Evolutionary conservation across 106 monocot species (phyloP), one percentile per base, ranked within the genome.

Genomic region (Phalaenopsis equestris): DNA sequence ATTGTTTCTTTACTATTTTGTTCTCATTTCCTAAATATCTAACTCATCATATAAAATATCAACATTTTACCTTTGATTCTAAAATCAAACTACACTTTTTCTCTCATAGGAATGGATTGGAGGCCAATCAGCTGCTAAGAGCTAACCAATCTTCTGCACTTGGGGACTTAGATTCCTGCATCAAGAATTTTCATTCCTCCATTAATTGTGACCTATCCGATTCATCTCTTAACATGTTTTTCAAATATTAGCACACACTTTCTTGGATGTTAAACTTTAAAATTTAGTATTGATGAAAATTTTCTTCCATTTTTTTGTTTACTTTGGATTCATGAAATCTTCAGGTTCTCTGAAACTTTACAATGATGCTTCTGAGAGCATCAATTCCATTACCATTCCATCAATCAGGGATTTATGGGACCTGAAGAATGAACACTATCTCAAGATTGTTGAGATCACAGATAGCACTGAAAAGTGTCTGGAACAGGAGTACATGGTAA

Each of bases 401-500:
- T 87, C 85, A 75, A 83, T 75, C 76, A 85, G 75, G 10, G 90
- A 87, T 55, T 43, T 92, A 12, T 85, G 87, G 65, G 86, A 83
- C 46, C 77, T 97, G 79, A 86, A 83, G 75, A 89, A 82, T 57
- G 87, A 86, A 9, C 97, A 97, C 39, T 84, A 87, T 67, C 86
- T 87, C 78, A 90, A 82, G 82, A 82, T 89, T 19, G 89, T 84
- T 9, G 89, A 94, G 79, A 97, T 94, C 38, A 94, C 83, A 23
- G 92, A 82, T 79, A 77, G 89, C 78, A 78, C 92, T 9, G 79
- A 83, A 19, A 92, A 92, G 49, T 90, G 83, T 75, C 83, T 97
- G 19, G 90, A 92, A 78, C 89, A 94, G 80, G 97, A 92, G 79
- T 97, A 97, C 79, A 52, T 78, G 87, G 97, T 97, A 89, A 85